These are phyloP conservation scores for Phaeosphaeria sp. DNA, from an alignment of 2,329 filamentous ascomycete species.

Conservation along the genomic window DNA sequence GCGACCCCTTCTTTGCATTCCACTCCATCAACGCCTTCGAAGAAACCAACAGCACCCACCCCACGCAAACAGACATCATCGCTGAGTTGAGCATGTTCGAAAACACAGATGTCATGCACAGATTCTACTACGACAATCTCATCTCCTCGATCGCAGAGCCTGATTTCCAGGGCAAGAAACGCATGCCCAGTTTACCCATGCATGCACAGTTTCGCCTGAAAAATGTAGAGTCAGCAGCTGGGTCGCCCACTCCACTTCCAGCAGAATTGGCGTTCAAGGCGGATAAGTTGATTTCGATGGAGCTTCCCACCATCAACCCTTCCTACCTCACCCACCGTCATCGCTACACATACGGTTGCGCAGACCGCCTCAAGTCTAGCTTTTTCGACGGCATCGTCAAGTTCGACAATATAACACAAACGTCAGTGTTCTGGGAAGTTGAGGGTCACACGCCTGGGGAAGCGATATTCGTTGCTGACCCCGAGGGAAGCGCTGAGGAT, in stretches of 20 bases:
- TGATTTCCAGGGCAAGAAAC: slow-evolving; percentile 31
- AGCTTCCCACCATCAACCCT: slow-evolving; percentile 73
- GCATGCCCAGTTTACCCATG: slow-evolving; percentile 32
- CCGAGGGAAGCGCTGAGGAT: slow-evolving; percentile 62
- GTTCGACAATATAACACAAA: slow-evolving; percentile 65
- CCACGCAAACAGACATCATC: slow-evolving; percentile 61
- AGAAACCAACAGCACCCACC: slow-evolving; percentile 51
- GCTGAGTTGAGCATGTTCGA: slow-evolving; percentile 72
- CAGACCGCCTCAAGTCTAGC: slow-evolving; percentile 64
- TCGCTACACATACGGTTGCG: slow-evolving; percentile 67
- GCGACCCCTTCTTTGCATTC: slow-evolving; percentile 76
- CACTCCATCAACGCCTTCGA: slow-evolving; percentile 82
- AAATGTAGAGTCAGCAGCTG: slow-evolving; percentile 42
- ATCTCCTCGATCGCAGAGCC: slow-evolving; percentile 23
- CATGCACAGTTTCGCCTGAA: slow-evolving; percentile 40
- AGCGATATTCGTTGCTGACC: slow-evolving; percentile 69
- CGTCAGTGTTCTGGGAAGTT: slow-evolving; percentile 63
- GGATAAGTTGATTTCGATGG: slow-evolving; percentile 57
- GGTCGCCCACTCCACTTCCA: slow-evolving; percentile 1
- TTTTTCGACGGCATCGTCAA: slow-evolving; percentile 71
- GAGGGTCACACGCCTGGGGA: slow-evolving; percentile 72
- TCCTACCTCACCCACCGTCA: slow-evolving; percentile 59
- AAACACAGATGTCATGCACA: slow-evolving; percentile 68
- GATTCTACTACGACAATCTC: slow-evolving; percentile 67
- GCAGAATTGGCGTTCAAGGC: slow-evolving; percentile 19